Evolutionary conservation across 139 green algal genomes (phyloP), one percentile per base, ranked within the genome.

Genomic region (Picocystis salinarum): DNA sequence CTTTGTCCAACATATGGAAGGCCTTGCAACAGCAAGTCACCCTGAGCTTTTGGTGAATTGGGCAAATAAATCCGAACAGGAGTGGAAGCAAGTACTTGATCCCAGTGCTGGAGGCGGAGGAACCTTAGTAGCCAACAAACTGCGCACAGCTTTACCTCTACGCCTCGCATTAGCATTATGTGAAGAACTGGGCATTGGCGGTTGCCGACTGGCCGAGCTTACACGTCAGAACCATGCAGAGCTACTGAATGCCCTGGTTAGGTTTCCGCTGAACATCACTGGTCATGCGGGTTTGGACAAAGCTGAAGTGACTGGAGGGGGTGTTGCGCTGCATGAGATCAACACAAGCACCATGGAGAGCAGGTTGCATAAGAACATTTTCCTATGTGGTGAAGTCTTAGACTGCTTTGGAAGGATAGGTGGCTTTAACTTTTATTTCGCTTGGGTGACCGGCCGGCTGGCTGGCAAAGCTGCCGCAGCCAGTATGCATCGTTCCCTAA

Each of bases 391-490:
- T 2, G 84, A 94, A 62, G 41, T 92, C 18, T 44, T 73, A 12
- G 83, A 92, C 47, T 66, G 90, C 5, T 82, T 82, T 58, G 80
- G 80, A 0, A 57, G 80, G 13, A 86, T 91, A n/a, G 83, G 83
- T 4, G 84, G 83, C 19, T 94, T 88, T 65, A 94, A 94, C 42
- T 94, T 93, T 50, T 79, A 76, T 15, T 92, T 67, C 69, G 84
- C 84, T 0, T 93, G 77, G 75, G 46, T 77, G 2, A 71, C 61
- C 4, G 83, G 80, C 3, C 51, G 76, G 11, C 37, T 76, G 6
- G 81, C 76, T 12, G 79, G 79, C n/a, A n/a, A n/a, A n/a, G n/a
- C n/a, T n/a, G n/a, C n/a, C n/a, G n/a, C n/a, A n/a, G n/a, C n/a
- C n/a, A n/a, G n/a, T n/a, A n/a, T n/a, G n/a, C n/a, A n/a, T n/a